Evolutionary conservation across 257 asterid species (phyloP).

Genomic region (Salvia splendens): DNA sequence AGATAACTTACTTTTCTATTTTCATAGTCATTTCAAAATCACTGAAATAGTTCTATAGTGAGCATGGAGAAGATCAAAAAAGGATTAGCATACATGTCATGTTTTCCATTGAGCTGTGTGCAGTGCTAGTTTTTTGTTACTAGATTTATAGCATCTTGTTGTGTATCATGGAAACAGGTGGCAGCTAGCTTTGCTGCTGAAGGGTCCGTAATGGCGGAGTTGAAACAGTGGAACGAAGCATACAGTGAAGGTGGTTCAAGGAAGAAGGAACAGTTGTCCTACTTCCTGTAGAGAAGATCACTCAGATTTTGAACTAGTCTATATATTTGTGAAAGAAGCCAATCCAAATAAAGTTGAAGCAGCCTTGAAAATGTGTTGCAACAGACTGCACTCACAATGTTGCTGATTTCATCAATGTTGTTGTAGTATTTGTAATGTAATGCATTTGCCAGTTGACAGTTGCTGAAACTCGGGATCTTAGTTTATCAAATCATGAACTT

Average conservation of each 20-base stretch:
- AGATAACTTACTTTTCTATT: background rate
- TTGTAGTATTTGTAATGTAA: background rate
- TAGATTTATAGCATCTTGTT: background rate
- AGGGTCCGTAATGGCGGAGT: constrained; percentile 69
- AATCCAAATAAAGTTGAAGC: background rate
- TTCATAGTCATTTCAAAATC: too few species aligned
- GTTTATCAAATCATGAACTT: too few species aligned
- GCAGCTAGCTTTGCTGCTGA: constrained; percentile 79
- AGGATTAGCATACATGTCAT: too few species aligned
- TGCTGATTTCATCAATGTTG: background rate
- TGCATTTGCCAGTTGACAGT: background rate
- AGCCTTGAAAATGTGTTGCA: background rate
- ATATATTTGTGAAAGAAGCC: background rate
- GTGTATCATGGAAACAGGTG: constrained; percentile 42
- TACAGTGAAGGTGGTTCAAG: constrained; percentile 87
- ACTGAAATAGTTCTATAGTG: too few species aligned
- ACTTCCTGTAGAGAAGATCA: constrained; percentile 49
- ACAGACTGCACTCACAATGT: background rate
- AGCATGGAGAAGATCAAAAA: too few species aligned
- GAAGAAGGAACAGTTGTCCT: constrained; percentile 76
- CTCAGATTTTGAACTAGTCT: background rate
- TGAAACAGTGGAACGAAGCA: constrained; percentile 71
- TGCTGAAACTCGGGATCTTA: too few species aligned
- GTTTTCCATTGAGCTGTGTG: too few species aligned
- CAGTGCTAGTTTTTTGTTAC: too few species aligned